Evolutionary conservation across 208 protist species (phyloP).

Genomic region (Paratrypanosoma confusum): DNA sequence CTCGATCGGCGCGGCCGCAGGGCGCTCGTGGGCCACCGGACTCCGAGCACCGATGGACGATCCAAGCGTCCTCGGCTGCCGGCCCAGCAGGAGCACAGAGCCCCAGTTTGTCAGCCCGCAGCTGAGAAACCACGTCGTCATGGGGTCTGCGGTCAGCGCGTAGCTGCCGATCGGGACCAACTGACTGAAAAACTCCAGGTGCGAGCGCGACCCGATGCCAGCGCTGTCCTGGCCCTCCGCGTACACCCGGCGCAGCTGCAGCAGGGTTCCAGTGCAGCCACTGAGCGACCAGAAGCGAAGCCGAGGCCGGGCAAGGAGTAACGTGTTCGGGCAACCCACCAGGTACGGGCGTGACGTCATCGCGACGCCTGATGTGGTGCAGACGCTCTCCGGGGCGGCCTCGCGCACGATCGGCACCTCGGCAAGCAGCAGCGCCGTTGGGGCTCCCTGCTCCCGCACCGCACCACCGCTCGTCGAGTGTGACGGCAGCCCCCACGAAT

Average conservation of each 20-base stretch:
- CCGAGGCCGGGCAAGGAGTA: constrained; percentile 31
- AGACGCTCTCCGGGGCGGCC: constrained; percentile 25
- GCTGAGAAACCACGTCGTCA: constrained; percentile 21
- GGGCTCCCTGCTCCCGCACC: constrained; percentile 2
- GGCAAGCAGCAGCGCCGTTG: constrained; percentile 23
- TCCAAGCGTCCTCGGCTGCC: background rate
- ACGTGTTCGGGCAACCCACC: constrained; percentile 8
- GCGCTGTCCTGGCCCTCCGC: constrained; percentile 10
- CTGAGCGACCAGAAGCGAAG: constrained; percentile 24
- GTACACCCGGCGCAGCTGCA: constrained; percentile 26
- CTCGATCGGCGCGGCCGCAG: background rate
- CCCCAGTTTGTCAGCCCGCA: constrained; percentile 28
- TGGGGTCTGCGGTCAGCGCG: constrained; percentile 5
- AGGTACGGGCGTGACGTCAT: constrained; percentile 14
- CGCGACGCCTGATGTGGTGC: constrained; percentile 32
- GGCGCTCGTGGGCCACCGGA: too few relatives aligned
- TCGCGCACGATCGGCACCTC: constrained; percentile 24
- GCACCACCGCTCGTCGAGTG: too few relatives aligned
- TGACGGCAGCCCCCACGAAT: too few relatives aligned
- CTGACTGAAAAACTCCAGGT: constrained; percentile 28
- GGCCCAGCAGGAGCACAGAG: constrained; percentile 26
- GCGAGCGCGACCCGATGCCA: constrained; percentile 10
- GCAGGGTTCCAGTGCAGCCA: constrained; percentile 26
- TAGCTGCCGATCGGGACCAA: constrained; percentile 34
- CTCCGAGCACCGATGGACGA: too few relatives aligned